Base-by-base conservation (phyloP, 202 grass and related monocot genomes). In the Zoysia matrella region DNA sequence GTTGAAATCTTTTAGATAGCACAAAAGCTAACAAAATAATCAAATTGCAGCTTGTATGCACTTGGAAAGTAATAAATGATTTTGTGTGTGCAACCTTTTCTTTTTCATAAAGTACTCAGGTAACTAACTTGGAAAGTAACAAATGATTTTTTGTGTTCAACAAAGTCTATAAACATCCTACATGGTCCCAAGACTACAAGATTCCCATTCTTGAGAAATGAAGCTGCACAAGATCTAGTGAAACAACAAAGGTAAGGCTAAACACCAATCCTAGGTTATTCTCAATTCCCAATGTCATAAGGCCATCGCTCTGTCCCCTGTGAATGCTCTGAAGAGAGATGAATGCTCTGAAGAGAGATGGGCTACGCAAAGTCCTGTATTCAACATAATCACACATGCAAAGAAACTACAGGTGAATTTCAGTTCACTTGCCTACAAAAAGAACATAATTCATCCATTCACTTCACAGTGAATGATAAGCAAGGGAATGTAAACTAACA, bases 1-100 rank as follows among this genome's bases (percentile, higher is more conserved):
- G 14, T 2, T 75, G 55, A 5, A 58, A 54, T 43, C 54, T 16
- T 70, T 71, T 72, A 65, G 44, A 56, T 22, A 60, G 15, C 50
- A 84, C 14, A 81, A 66, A 2, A 2, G 11, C 22, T 46, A 57
- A 22, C 15, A 84, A 84, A 63, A 46, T 39, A 41, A 84, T 43
- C 15, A 22, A 72, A 47, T 8, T 72, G 45, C 57, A 82, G 49
- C 55, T 76, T 2, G 8, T 7, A 76, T 55, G 65, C 45, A 62
- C 18, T 54, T 1, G 3, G 11, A 2, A 76, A 47, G 64, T 64
- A 56, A 54, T 83, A 30, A 4, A 14, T 36, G 1, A 56, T 69
- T 46, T 3, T 11, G n/a, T 71, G 64, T 5, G 0, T 55, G n/a
- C 4, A 4, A 71, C 54, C 48, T 44, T 75, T 63, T 75, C 10